Base-by-base conservation (phyloP, 108 stramenopile genomes). In the Bacterosira constricta region DNA sequence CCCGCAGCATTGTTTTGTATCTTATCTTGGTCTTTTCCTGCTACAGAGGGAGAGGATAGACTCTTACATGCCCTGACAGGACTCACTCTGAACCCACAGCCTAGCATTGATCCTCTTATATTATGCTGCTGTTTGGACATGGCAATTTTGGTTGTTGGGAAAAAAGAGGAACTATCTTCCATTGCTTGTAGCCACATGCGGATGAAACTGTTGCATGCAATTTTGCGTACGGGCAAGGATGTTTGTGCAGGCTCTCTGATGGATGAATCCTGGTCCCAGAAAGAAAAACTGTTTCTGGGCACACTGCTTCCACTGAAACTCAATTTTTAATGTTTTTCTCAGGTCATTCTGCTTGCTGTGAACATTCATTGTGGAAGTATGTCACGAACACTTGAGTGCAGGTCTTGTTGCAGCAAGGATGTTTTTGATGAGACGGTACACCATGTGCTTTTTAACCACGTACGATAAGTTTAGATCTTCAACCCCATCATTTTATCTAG, bases 171-270 rank as follows among this genome's bases (percentile, higher is more conserved):
- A 86, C 34, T 54, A 18, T 66, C 83, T 2, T 63, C 72, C 1
- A 52, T 81, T 21, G 71, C 75, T 15, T 36, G 58, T 15, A 76
- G 62, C 27, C 67, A 37, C 21, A 54, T 61, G 6, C 57, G 89
- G 9, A 93, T 93, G 88, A 85, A 90, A 66, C 77, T 85, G 34
- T 62, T 90, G 42, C 89, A 93, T 76, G 62, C 88, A 0, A 71
- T 93, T 35, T 69, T 93, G 42, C 85, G 83, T 15, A 75, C 80
- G 50, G 91, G 91, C 15, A 81, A 64, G 45, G 30, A 30, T 34
- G 63, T 65, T 17, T 77, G 75, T 18, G 67, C 42, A 7, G 36
- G 56, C 25, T 69, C 67, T 6, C 11, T 20, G 10, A 11, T 59
- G 54, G 56, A 37, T 32, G 39, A 41, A 9, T 31, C 36, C 15